These are phyloP conservation scores for Nannochloris sp. DNA, from an alignment of 139 green algal genomes.

Conservation along the genomic window DNA sequence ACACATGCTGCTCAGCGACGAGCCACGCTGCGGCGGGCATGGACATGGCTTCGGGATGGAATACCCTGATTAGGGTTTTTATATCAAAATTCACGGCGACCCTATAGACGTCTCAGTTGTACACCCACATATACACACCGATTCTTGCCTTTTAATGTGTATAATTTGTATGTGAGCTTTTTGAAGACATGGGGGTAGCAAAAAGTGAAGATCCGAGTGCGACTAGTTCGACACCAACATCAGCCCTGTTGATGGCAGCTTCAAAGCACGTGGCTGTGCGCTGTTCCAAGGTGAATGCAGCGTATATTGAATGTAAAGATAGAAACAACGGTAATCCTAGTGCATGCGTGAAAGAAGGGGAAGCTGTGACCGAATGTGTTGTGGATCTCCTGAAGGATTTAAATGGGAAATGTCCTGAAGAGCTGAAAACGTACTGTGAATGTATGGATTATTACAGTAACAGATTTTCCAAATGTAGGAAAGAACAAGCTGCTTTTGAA, in stretches of 20 bases:
- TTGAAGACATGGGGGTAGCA: no score
- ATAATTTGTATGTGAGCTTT: no score
- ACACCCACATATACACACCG: no score
- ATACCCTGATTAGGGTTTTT: no score
- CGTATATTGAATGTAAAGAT: slow-evolving; percentile 50
- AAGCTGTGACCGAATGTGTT: slow-evolving; percentile 47
- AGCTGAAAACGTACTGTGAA: slow-evolving; percentile 49
- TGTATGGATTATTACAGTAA: slow-evolving; percentile 67
- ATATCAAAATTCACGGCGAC: no score
- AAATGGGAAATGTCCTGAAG: slow-evolving; percentile 33
- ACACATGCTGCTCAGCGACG: background rate
- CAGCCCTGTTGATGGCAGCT: slow-evolving; percentile 45
- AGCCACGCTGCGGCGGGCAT: no score
- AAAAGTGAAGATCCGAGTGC: slow-evolving; percentile 1
- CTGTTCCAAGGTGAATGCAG: slow-evolving; percentile 40
- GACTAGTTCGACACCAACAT: slow-evolving; percentile 29
- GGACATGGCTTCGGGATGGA: no score
- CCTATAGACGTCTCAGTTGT: no score
- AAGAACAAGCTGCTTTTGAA: slow-evolving; percentile 43
- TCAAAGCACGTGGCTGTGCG: slow-evolving; percentile 49
- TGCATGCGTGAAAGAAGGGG: slow-evolving; percentile 37
- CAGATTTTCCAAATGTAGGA: slow-evolving; percentile 44
- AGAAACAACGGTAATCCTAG: slow-evolving; percentile 40
- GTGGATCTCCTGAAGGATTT: slow-evolving; percentile 52
- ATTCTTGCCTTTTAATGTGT: no score